Conservation (phyloP, 2,329 filamentous ascomycete genomes). For the Coleophoma cylindrospora region DNA sequence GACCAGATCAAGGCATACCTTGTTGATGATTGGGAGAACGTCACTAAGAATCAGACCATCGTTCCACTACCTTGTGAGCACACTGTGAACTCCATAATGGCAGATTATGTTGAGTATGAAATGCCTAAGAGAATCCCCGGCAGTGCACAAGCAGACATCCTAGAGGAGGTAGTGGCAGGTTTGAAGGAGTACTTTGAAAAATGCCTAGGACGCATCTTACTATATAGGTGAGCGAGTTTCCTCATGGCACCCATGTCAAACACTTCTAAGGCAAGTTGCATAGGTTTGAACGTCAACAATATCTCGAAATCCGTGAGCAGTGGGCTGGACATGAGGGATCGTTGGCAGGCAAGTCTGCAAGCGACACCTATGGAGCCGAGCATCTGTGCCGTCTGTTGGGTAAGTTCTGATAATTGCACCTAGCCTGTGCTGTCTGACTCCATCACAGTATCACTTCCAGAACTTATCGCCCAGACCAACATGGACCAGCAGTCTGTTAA, state of each 20-base stretch:
- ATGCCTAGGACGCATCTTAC: constrained; percentile 76
- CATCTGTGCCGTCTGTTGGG: constrained; percentile 86
- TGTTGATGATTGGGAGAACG: constrained; percentile 98
- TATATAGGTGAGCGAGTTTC: constrained; percentile 59
- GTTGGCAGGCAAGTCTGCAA: constrained; percentile 64
- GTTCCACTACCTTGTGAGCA: constrained; percentile 76
- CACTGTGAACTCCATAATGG: constrained; percentile 71
- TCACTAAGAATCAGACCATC: constrained; percentile 91
- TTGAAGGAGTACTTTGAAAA: constrained; percentile 94
- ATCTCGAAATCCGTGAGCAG: constrained; percentile 68
- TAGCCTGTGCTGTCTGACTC: constrained; percentile 4
- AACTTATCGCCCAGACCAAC: constrained; percentile 94
- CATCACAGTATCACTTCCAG: constrained; percentile 73
- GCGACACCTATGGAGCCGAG: constrained; percentile 88
- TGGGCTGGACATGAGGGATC: constrained; percentile 60
- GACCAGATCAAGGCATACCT: constrained; percentile 88
- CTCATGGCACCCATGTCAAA: background rate
- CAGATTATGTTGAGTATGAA: constrained; percentile 73
- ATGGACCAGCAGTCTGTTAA: constrained; percentile 92
- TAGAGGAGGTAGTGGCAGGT: constrained; percentile 84
- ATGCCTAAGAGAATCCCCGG: constrained; percentile 58
- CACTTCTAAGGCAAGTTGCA: constrained; percentile 16
- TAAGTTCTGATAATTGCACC: constrained; percentile 38
- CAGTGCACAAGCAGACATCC: constrained; percentile 73
- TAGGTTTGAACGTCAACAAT: constrained; percentile 88